These are phyloP conservation scores for Zymoseptoria passerinii DNA, from an alignment of 2,329 filamentous ascomycete species.

Conservation along the genomic window DNA sequence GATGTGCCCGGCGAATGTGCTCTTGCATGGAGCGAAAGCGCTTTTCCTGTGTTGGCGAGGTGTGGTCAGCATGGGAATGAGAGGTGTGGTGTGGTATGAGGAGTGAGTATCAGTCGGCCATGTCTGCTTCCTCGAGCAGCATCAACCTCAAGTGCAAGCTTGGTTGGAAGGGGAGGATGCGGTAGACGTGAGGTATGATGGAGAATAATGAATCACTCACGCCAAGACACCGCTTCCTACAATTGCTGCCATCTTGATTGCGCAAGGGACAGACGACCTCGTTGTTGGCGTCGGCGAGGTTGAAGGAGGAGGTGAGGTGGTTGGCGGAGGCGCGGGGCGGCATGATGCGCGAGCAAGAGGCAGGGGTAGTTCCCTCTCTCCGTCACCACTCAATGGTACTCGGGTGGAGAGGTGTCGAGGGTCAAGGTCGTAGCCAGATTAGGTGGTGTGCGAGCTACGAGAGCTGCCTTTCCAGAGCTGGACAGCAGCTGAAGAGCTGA, in stretches of 20 bases:
- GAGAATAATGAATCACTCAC: constrained; percentile 55
- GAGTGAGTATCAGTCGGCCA: neutral
- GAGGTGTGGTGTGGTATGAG: neutral
- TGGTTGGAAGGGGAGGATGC: neutral
- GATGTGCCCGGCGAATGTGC: constrained; percentile 94
- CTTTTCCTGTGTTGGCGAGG: constrained; percentile 60
- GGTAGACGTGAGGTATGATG: constrained; percentile 17
- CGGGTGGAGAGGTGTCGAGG: neutral
- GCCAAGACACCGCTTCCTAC: constrained; percentile 94
- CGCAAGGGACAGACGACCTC: constrained; percentile 94
- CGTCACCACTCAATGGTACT: neutral
- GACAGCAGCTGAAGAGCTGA: neutral
- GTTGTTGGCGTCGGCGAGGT: constrained; percentile 83
- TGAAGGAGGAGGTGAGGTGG: constrained; percentile 62
- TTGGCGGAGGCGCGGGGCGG: constrained; percentile 68
- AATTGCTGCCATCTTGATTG: constrained; percentile 94
- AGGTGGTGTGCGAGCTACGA: neutral
- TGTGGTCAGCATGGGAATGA: constrained; percentile 21
- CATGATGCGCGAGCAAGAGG: constrained; percentile 46
- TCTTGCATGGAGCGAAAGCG: constrained; percentile 98
- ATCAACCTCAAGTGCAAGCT: neutral
- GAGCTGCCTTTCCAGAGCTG: neutral
- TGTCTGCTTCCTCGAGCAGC: neutral
- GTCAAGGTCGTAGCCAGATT: neutral
- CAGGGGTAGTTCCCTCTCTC: neutral